Evolutionary conservation across 495 filamentous ascomycete species (phyloP), one percentile per base, ranked within the genome.

Genomic region (Immersiella caudata): DNA sequence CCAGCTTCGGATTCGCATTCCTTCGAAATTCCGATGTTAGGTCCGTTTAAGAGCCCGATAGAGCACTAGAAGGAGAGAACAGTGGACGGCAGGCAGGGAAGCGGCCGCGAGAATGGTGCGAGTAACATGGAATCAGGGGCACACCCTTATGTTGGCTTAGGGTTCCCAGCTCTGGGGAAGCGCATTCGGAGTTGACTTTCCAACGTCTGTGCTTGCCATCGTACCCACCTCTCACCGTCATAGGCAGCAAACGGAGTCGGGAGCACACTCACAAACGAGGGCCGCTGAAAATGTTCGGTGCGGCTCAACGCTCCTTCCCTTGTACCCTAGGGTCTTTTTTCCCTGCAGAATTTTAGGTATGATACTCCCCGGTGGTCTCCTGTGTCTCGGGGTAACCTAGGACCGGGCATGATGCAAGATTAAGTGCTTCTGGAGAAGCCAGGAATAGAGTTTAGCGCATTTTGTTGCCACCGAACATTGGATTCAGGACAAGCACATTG

Each of bases 81-180:
- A 51, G 61, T 63, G 61, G 61, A 25, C 22, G 21, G 61, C 14
- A 4, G 14, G 11, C 40, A 6, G 40, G 40, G 40, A 14, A 14
- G 11, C 40, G n/a, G 56, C 4, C 6, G 6, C 7, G 8, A 7
- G 56, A 33, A 27, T 59, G 56, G 54, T 21, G 6, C 4, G 12
- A 14, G 54, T 33, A 12, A 27, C 26, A 9, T 11, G 16, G 56
- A 33, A 59, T 26, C 26, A 22, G 26, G 24, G 56, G 56, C 16
- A 33, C 22, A 59, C 18, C 56, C 22, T 55, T 2, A 55, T 55
- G 21, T 55, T 55, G 7, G n/a, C 22, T 33, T 22, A 55, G n/a
- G 25, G 56, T 52, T 63, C 61, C 61, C 49, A 25, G 21, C 24
- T 63, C 61, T 33, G 61, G 60, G 60, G 61, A 63, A 63, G 61